A percentile compares a stretch with the other conserved stretches of the same genome.
phyloP scores from a whole-genome alignment of 2,329 filamentous ascomycete species.

The Myriosclerotinia curreyana region DNA sequence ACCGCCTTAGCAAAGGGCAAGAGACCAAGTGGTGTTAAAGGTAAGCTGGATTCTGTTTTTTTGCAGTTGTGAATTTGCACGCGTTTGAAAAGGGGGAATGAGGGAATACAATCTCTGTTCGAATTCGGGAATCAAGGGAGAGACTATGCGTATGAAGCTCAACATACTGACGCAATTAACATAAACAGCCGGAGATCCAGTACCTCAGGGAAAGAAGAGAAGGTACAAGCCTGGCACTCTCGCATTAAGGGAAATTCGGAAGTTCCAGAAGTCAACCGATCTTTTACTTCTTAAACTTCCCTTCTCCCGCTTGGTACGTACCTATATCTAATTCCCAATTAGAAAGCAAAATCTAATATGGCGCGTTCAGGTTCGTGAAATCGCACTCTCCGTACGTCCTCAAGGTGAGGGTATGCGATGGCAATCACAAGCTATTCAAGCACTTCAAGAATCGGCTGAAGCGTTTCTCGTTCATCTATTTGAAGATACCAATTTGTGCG shows the following conservation, averaged over 20 bases:
- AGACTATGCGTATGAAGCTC: neutral
- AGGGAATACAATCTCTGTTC: too few relatives aligned
- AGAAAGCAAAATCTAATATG: neutral
- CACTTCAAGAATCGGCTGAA: slow-evolving; percentile 92
- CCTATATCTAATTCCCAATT: neutral
- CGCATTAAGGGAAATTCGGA: slow-evolving; percentile 86
- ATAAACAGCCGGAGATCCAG: slow-evolving; percentile 65
- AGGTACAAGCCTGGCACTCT: slow-evolving; percentile 77
- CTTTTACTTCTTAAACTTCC: slow-evolving; percentile 78
- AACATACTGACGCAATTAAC: neutral
- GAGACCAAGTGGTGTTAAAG: slow-evolving; percentile 14
- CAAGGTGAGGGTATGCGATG: slow-evolving; percentile 73
- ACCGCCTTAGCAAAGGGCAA: neutral
- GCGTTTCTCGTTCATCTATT: slow-evolving; percentile 96
- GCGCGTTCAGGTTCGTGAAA: slow-evolving; percentile 60
- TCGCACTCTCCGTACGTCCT: slow-evolving; percentile 63
- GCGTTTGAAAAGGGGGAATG: too few relatives aligned
- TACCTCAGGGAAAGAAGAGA: slow-evolving; percentile 59
- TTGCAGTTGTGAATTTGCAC: neutral
- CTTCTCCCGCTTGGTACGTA: slow-evolving; percentile 67
- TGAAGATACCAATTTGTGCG: slow-evolving; percentile 92
- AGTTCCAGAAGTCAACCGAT: slow-evolving; percentile 86
- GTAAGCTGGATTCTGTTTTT: slow-evolving; percentile 9
- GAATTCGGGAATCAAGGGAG: too few relatives aligned
- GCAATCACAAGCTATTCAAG: slow-evolving; percentile 93